Conservation (phyloP, 768 basidiomycete species). For the Lactarius tabidus region DNA sequence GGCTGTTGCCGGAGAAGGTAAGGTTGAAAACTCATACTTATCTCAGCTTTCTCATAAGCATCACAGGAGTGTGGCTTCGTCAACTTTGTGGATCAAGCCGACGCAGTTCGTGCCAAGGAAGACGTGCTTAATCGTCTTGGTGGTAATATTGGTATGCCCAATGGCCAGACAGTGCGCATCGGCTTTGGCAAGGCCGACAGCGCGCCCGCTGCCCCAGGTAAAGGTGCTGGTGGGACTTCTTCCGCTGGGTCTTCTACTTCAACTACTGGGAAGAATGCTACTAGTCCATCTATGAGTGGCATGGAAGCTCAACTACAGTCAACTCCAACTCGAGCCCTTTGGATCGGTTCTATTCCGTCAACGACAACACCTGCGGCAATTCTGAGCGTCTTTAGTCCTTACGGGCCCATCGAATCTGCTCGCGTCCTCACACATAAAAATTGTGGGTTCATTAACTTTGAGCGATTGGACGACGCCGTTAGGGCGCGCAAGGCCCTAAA, state of each 20-base stretch:
- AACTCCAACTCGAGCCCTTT: constrained; percentile 90
- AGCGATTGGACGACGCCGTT: constrained; percentile 94
- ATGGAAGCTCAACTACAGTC: constrained; percentile 87
- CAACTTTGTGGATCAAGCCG: constrained; percentile 93
- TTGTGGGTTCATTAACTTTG: constrained; percentile 96
- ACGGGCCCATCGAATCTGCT: constrained; percentile 96
- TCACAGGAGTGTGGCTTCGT: constrained; percentile 95
- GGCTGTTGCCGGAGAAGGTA: constrained; percentile 96
- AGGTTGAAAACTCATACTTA: constrained; percentile 15
- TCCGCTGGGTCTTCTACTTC: constrained; percentile 65
- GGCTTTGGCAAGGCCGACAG: constrained; percentile 98
- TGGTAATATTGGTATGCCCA: constrained; percentile 90
- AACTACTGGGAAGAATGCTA: constrained; percentile 41
- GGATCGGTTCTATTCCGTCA: constrained; percentile 97
- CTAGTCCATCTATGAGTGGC: constrained; percentile 54
- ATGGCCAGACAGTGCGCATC: constrained; percentile 93
- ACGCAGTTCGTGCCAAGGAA: constrained; percentile 97
- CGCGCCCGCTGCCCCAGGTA: constrained; percentile 86
- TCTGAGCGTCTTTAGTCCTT: constrained; percentile 93
- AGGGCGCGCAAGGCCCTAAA: constrained; percentile 93
- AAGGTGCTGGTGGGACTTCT: constrained; percentile 59
- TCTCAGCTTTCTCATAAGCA: constrained; percentile 2
- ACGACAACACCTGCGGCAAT: constrained; percentile 94
- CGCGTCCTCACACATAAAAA: constrained; percentile 96
- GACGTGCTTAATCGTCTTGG: constrained; percentile 95